phyloP scores from a whole-genome alignment of 192 early-diverging fungal genomes.

The Umbelopsis sp. region DNA sequence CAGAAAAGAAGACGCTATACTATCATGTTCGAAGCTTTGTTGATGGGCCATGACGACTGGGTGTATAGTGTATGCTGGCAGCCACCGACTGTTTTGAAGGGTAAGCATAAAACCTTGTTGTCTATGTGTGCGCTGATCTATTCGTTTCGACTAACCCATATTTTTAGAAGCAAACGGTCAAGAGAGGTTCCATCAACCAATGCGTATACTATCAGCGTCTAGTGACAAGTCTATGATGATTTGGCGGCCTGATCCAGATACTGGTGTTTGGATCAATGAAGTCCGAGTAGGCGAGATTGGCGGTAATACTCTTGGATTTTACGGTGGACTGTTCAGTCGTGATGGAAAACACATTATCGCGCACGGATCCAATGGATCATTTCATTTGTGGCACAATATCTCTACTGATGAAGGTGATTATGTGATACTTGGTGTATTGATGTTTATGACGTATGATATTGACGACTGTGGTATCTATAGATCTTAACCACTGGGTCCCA shows the following conservation, averaged over 20 bases:
- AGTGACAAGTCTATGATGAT: conserved; percentile 91
- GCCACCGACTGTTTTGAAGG: conserved; percentile 41
- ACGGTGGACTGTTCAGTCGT: conserved; percentile 71
- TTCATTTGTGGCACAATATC: conserved; percentile 79
- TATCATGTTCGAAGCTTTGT: conserved; percentile 85
- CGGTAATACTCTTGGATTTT: conserved; percentile 79
- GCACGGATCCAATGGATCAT: conserved; percentile 80
- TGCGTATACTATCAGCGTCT: conserved; percentile 81
- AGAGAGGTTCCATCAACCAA: conserved; percentile 55
- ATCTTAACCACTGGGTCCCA: conserved; percentile 67
- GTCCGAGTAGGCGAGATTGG: conserved; percentile 90
- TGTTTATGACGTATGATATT: too few relatives aligned
- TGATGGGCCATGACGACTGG: conserved; percentile 98
- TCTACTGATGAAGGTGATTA: conserved; percentile 35
- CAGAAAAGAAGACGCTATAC: conserved; percentile 37
- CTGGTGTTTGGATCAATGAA: conserved; percentile 83
- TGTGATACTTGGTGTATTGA: too few relatives aligned
- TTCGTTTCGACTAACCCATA: background rate
- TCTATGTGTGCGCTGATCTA: background rate
- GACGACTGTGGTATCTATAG: background rate
- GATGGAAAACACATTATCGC: conserved; percentile 69
- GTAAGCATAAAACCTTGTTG: conserved; percentile 11
- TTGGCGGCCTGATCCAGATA: conserved; percentile 80
- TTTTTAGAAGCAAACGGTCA: conserved; percentile 25
- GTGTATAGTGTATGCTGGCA: conserved; percentile 86